phyloP scores from a whole-genome alignment of 352 stramenopile species.

The Phytophthora meadii region DNA sequence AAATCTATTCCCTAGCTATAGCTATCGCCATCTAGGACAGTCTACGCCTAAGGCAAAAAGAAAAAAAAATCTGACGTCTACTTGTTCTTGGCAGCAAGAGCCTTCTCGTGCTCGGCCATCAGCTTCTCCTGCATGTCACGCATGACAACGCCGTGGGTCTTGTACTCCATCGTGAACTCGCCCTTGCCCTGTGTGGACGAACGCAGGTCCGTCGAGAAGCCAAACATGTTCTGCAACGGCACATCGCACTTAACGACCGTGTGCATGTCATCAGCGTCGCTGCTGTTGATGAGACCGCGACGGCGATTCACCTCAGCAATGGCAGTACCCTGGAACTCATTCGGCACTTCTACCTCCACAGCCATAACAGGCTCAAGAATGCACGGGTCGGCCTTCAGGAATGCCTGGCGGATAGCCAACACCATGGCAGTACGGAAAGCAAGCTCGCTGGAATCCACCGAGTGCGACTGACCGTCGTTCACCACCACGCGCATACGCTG shows the following conservation, averaged over 20 bases:
- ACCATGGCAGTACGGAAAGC: constrained; percentile 97
- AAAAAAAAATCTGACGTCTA: constrained; percentile 27
- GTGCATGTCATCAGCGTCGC: constrained; percentile 95
- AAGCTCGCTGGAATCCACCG: constrained; percentile 98
- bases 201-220: constrained; percentile 97
- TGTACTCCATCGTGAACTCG: constrained; percentile 99
- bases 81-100: constrained; percentile 83
- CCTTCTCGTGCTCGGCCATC: constrained; percentile 94
- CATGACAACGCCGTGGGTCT: constrained; percentile 94
- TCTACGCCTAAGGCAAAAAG: constrained; percentile 11
- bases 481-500: constrained; percentile 86
- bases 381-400: constrained; percentile 92
- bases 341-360: constrained; percentile 94
- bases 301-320: constrained; percentile 95
- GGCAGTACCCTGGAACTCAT: constrained; percentile 96
- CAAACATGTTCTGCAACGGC: constrained; percentile 99
- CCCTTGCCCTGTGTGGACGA: constrained; percentile 97
- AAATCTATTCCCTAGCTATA: constrained; percentile 27
- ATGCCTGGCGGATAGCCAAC: constrained; percentile 95
- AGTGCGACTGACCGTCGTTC: constrained; percentile 94
- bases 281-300: constrained; percentile 96
- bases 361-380: constrained; percentile 98
- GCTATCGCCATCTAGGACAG: constrained; percentile 8
- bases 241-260: constrained; percentile 94
- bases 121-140: constrained; percentile 95